Evolutionary conservation across 306 rosid species (phyloP).

Genomic region (Corylus heterophylla): DNA sequence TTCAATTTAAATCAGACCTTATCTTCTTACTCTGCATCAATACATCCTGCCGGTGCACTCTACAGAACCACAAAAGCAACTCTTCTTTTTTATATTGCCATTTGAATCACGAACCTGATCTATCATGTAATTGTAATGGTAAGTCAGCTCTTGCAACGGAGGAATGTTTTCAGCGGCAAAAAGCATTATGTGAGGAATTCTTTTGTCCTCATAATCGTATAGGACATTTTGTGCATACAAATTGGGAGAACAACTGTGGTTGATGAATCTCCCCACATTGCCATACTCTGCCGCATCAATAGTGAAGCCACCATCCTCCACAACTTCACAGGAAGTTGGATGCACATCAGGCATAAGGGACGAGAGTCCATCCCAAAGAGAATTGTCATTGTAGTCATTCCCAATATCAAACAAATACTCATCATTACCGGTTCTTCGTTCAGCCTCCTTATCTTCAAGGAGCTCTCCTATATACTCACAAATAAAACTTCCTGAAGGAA

Average conservation of each 20-base stretch:
- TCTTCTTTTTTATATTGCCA: conserved; percentile 79
- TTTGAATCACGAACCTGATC: conserved; percentile 75
- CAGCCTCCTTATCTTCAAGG: conserved; percentile 87
- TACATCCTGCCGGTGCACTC: conserved; percentile 90
- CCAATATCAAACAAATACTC: conserved; percentile 95
- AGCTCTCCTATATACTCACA: conserved; percentile 94
- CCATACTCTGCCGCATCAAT: conserved; percentile 80
- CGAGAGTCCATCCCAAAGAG: conserved; percentile 75
- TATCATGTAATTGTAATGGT: conserved; percentile 74
- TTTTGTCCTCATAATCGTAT: conserved; percentile 73
- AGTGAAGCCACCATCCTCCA: conserved; percentile 69
- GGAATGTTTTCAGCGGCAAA: conserved; percentile 95
- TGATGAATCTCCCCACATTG: conserved; percentile 88
- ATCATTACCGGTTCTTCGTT: conserved; percentile 76
- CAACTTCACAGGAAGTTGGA: conserved; percentile 44
- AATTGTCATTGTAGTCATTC: conserved; percentile 48
- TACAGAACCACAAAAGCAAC: conserved; percentile 77
- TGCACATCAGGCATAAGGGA: conserved; percentile 57
- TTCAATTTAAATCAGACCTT: neutral
- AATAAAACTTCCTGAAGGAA: conserved; percentile 88
- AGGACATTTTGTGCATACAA: conserved; percentile 89
- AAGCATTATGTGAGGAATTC: conserved; percentile 92
- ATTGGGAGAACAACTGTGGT: conserved; percentile 95
- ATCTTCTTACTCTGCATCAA: conserved; percentile 33
- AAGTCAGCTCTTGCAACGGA: conserved; percentile 83